Evolutionary conservation across 345 rosid species (phyloP).

Genomic region (Rubroshorea leprosula): DNA sequence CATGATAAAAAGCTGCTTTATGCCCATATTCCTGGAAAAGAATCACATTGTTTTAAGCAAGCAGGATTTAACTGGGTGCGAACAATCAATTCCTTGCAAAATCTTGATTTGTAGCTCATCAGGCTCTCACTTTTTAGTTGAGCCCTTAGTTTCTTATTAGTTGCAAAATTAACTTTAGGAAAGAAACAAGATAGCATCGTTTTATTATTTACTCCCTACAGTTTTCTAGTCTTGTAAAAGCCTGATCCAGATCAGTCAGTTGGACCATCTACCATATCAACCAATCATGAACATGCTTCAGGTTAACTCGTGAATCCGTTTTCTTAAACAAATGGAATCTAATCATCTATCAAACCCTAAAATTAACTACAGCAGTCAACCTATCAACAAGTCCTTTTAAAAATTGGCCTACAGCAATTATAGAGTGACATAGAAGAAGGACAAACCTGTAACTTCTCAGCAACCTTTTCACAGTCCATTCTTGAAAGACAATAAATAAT

Average conservation of each 20-base stretch:
- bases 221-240: not conserved
- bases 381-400: too few species aligned
- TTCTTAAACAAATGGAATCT: too few species aligned
- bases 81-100: conserved; percentile 7
- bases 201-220: not conserved
- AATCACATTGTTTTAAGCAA: conserved; percentile 12
- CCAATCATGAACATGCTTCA: not conserved
- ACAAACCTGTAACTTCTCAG: conserved; percentile 82
- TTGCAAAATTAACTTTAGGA: not conserved
- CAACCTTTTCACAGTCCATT: conserved; percentile 96
- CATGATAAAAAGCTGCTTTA: conserved; percentile 96
- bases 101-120: not conserved
- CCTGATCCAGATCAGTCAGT: too few species aligned
- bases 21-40: conserved; percentile 73
- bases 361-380: too few species aligned
- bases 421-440: conserved; percentile 8
- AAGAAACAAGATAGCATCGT: not conserved
- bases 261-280: not conserved
- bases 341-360: too few species aligned
- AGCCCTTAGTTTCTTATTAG: not conserved
- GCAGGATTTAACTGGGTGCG: conserved; percentile 7
- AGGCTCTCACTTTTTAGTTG: not conserved
- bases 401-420: too few species aligned
- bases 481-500: conserved; percentile 97
- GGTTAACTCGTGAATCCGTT: too few species aligned